phyloP scores from a whole-genome alignment of 129 eudicot genomes.

The Saposhnikovia divaricata region DNA sequence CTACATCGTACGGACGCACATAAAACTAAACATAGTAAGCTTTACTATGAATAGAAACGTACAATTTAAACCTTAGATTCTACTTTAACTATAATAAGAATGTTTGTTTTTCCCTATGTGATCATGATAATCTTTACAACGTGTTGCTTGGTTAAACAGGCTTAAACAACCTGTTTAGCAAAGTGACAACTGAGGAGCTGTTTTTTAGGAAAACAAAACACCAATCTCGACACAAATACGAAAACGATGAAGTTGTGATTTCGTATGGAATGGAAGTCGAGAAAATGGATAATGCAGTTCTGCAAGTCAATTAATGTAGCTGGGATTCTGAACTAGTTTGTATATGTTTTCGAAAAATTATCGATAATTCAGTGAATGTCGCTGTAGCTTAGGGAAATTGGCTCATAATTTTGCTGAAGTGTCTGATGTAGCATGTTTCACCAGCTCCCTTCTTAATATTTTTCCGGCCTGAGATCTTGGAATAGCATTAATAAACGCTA shows the following conservation, averaged over 20 bases:
- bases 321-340: neutral
- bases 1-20: neutral
- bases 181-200: too few species aligned
- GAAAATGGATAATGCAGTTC: too few species aligned
- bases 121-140: neutral
- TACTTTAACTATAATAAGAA: neutral
- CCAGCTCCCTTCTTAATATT: conserved; percentile 76
- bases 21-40: neutral
- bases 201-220: too few species aligned
- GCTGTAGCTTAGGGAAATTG: neutral
- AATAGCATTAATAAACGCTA: conserved; percentile 58
- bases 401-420: conserved; percentile 55
- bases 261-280: too few species aligned
- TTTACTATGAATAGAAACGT: neutral
- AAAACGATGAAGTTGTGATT: too few species aligned
- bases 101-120: neutral
- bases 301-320: neutral
- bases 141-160: neutral
- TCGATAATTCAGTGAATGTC: too few species aligned
- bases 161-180: too few species aligned
- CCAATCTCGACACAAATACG: neutral
- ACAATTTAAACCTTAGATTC: neutral
- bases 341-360: neutral
- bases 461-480: conserved; percentile 85
- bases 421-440: conserved; percentile 50